These are phyloP conservation scores for Fusarium avenaceum DNA, from an alignment of 2,329 filamentous ascomycete genomes.

Conservation along the genomic window DNA sequence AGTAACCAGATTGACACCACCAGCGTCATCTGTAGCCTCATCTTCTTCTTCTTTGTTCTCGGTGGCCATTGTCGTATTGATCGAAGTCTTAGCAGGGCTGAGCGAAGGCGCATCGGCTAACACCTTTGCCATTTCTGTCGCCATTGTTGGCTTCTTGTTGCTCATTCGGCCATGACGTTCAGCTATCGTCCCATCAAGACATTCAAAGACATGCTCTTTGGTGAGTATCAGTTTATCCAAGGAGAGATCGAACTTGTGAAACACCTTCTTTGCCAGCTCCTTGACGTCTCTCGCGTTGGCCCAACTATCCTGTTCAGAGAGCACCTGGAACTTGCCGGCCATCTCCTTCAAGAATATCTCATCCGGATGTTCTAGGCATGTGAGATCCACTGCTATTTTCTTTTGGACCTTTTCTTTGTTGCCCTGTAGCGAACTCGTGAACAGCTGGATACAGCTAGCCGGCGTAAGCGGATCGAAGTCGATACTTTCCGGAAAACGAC, in stretches of 20 bases:
- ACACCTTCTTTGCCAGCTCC: constrained; percentile 65
- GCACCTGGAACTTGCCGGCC: constrained; percentile 52
- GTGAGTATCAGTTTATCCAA: constrained; percentile 31
- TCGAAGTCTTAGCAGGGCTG: not conserved
- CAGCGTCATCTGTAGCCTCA: not conserved
- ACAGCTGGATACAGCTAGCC: constrained; percentile 55
- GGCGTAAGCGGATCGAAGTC: constrained; percentile 65
- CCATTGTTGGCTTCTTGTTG: constrained; percentile 17
- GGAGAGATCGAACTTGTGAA: constrained; percentile 51
- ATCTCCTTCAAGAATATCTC: constrained; percentile 24
- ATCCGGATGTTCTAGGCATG: constrained; percentile 44
- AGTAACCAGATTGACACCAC: not conserved
- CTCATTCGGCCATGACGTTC: constrained; percentile 29
- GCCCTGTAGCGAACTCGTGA: constrained; percentile 57
- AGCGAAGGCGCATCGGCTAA: fast-evolving
- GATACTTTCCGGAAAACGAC: constrained; percentile 73
- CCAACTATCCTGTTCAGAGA: constrained; percentile 66
- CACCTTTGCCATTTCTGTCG: fast-evolving
- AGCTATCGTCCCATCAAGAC: constrained; percentile 45
- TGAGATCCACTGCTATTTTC: constrained; percentile 44
- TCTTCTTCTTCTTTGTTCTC: not conserved
- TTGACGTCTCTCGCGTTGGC: constrained; percentile 74
- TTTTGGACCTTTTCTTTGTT: constrained; percentile 40
- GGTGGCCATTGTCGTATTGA: not conserved
- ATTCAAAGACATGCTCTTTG: constrained; percentile 19